These are phyloP conservation scores for Salix exigua DNA, from an alignment of 345 rosid species.

Conservation along the genomic window DNA sequence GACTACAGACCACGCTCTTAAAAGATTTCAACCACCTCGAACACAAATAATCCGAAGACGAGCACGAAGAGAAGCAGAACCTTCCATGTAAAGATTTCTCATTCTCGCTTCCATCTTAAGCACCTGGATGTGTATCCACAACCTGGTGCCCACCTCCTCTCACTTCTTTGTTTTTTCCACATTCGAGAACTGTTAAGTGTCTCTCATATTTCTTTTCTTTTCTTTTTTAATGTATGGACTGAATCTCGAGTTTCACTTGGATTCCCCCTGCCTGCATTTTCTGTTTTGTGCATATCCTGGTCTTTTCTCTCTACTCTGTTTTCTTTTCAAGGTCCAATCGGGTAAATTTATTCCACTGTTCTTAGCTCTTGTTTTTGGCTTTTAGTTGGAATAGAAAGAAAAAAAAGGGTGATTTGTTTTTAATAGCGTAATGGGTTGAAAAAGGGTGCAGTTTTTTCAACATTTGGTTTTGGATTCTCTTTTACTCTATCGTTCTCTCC, in stretches of 20 bases:
- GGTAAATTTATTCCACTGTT: slow-evolving; percentile 1
- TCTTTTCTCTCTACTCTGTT: background rate
- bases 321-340: background rate
- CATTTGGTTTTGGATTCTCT: slow-evolving; percentile 28
- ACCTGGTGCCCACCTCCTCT: slow-evolving; percentile 1
- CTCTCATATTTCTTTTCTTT: background rate
- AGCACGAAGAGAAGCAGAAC: background rate
- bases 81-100: slow-evolving; percentile 14
- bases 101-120: slow-evolving; percentile 19
- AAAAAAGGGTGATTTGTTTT: background rate
- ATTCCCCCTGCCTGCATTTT: slow-evolving; percentile 6
- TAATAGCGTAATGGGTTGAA: background rate
- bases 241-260: background rate
- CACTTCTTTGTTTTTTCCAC: background rate
- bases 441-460: slow-evolving; percentile 3
- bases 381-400: background rate
- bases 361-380: background rate
- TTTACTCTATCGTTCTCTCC: slow-evolving; percentile 20
- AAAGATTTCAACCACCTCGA: background rate
- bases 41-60: background rate
- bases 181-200: background rate
- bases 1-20: background rate
- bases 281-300: slow-evolving; percentile 2
- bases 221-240: slow-evolving; percentile 1
- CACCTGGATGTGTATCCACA: slow-evolving; percentile 26